A percentile compares a stretch with the other conserved stretches of the same genome.
These are phyloP conservation scores for Cyclotella sp. DNA, from an alignment of 108 stramenopile species.

Conservation along the genomic window DNA sequence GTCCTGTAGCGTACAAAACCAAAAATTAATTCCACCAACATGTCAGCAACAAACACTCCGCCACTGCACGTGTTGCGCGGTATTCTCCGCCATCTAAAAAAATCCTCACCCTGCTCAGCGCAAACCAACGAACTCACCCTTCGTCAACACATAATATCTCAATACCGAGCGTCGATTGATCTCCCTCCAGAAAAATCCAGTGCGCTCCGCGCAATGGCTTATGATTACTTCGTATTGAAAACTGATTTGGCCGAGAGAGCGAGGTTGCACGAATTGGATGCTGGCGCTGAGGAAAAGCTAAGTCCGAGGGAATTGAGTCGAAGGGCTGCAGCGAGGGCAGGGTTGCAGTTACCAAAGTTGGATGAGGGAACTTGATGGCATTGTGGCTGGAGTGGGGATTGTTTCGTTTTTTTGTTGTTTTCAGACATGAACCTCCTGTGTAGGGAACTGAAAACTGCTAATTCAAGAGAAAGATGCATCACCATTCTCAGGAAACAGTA, in stretches of 20 bases:
- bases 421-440: not conserved
- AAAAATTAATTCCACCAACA: too few relatives aligned
- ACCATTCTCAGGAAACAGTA: too few relatives aligned
- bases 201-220: slow-evolving; percentile 53
- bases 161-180: slow-evolving; percentile 42
- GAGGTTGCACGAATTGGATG: slow-evolving; percentile 71
- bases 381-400: too few relatives aligned
- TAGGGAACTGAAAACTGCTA: not conserved
- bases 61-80: slow-evolving; percentile 72
- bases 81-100: slow-evolving; percentile 60
- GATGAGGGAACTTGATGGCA: slow-evolving; percentile 25
- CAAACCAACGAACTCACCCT: slow-evolving; percentile 23
- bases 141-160: slow-evolving; percentile 42
- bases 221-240: slow-evolving; percentile 63
- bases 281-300: slow-evolving; percentile 77
- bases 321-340: slow-evolving; percentile 78
- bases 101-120: slow-evolving; percentile 13
- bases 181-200: slow-evolving; percentile 29
- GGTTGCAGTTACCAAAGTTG: slow-evolving; percentile 69
- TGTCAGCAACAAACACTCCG: slow-evolving; percentile 46
- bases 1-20: too few relatives aligned
- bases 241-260: slow-evolving; percentile 67
- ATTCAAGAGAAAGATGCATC: not conserved
- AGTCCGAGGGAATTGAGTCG: slow-evolving; percentile 79
- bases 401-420: too few relatives aligned